Evolutionary conservation across 2,329 filamentous ascomycete species (phyloP), one percentile per base, ranked within the genome.

Genomic region (Colletotrichum higginsianum): DNA sequence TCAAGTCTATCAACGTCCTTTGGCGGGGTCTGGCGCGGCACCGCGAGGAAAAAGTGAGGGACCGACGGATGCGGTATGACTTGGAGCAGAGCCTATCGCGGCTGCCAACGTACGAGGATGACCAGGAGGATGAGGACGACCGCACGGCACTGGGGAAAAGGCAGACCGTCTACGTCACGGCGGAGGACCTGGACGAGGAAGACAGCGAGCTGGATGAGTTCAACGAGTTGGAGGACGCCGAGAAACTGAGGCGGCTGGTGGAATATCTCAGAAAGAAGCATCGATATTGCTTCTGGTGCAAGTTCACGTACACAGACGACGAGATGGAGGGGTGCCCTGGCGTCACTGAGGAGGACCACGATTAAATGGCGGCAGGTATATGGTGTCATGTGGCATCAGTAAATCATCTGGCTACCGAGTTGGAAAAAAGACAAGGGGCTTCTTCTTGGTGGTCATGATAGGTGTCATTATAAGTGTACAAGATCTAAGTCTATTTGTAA

Each of bases 281-380:
- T 78, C 82, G 86, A 55, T 99, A 99, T 80, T 99, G 96, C 83
- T 98, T 98, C 80, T 99, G 95, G 93, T 99, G 96, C 83, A 98
- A 98, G 80, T 93, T 88, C 81, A 85, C 86, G 63, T 99, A 98
- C 80, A 88, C 91, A 0, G 91, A 94, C 77, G 84, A 84, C 46
- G 82, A 84, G 46, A 91, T 98, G 92, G 94, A 96, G 15, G 95
- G 94, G 0, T 99, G 96, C 85, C 96, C 96, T 0, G 96, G 96
- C 0, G 67, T 92, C 46, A 93, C 91, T 0, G 96, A 98, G 82
- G 95, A 98, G 78, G 95, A 98, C 77, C 90, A 92, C 73, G 89
- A 92, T 76, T 88, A 76, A 53, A 55, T 16, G 9, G 6, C n/a
- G 42, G 15, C 13, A 7, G 5, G 13, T 62, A 44, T n/a, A 11